phyloP scores from a whole-genome alignment of 177 flowering plant species.

The Telopea speciosissima region DNA sequence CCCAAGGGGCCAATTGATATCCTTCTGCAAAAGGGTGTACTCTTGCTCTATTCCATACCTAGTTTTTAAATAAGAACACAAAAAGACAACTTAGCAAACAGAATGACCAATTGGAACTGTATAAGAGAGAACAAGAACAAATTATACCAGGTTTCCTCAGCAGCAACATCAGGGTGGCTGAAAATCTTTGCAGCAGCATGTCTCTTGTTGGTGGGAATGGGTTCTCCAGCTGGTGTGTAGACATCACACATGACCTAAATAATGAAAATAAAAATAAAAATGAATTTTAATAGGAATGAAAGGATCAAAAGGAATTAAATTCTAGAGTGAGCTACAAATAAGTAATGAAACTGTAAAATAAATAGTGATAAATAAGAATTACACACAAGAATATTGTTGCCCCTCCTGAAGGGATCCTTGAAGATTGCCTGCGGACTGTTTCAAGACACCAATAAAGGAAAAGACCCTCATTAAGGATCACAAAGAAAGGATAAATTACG shows the following conservation, averaged over 20 bases:
- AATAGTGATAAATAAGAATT: not conserved
- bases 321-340: not conserved
- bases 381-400: slow-evolving; percentile 81
- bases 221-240: slow-evolving; percentile 79
- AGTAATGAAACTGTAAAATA: not conserved
- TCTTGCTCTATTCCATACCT: slow-evolving; percentile 94
- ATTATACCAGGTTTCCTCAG: slow-evolving; percentile 71
- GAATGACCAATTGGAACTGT: not conserved
- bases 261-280: not conserved
- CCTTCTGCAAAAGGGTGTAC: slow-evolving; percentile 69
- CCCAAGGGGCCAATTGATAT: slow-evolving; percentile 79
- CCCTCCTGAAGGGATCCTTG: slow-evolving; percentile 94
- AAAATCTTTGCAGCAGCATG: slow-evolving; percentile 65
- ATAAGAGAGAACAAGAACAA: not conserved
- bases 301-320: not conserved
- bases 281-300: not conserved
- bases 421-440: slow-evolving; percentile 93
- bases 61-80: not conserved
- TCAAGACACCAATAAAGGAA: not conserved
- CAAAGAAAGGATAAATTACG: not conserved
- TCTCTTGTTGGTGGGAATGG: slow-evolving; percentile 83
- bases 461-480: not conserved
- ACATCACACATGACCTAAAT: slow-evolving; percentile 80
- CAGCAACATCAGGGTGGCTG: slow-evolving; percentile 65
- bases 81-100: not conserved